Percentiles rank a stretch among this genome's conserved stretches.
phyloP scores from a whole-genome alignment of 495 filamentous ascomycete genomes.

The Clohesyomyces aquaticus region DNA sequence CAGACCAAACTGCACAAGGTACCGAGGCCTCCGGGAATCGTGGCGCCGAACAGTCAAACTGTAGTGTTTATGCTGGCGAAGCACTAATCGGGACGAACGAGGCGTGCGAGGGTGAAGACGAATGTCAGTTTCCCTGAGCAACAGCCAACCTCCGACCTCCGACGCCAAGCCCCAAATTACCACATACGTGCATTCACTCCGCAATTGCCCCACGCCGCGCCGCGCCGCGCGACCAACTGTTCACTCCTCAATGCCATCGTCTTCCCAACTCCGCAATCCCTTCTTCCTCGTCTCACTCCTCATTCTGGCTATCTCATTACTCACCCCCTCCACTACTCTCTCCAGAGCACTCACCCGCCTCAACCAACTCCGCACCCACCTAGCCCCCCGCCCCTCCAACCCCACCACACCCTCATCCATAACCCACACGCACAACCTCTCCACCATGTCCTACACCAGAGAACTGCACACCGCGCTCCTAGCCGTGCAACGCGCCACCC shows the following conservation, averaged over 20 bases:
- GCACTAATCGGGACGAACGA: too few relatives aligned
- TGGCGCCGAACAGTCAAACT: too few relatives aligned
- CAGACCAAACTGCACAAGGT: too few relatives aligned
- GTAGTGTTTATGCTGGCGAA: too few relatives aligned
- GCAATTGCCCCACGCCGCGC: not conserved
- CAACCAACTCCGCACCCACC: slow-evolving; percentile 38
- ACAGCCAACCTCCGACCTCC: not conserved
- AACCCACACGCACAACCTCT: slow-evolving; percentile 4
- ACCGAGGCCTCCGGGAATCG: too few relatives aligned
- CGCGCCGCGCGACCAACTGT: not conserved
- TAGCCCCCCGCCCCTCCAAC: slow-evolving; percentile 39
- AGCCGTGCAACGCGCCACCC: slow-evolving; percentile 84
- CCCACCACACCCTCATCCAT: not conserved
- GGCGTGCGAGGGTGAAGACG: too few relatives aligned
- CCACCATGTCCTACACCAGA: slow-evolving; percentile 60
- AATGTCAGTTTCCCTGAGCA: not conserved
- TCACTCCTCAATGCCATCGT: slow-evolving; percentile 6
- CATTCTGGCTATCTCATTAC: slow-evolving; percentile 56
- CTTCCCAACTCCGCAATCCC: not conserved
- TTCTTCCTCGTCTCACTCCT: slow-evolving; percentile 48
- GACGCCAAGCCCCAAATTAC: not conserved
- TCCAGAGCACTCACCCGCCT: slow-evolving; percentile 49
- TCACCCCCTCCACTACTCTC: slow-evolving; percentile 52
- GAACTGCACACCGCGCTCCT: slow-evolving; percentile 88
- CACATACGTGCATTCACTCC: not conserved